These are phyloP conservation scores for Zychaea mexicana DNA, from an alignment of 371 early-diverging fungal genomes.

Conservation along the genomic window DNA sequence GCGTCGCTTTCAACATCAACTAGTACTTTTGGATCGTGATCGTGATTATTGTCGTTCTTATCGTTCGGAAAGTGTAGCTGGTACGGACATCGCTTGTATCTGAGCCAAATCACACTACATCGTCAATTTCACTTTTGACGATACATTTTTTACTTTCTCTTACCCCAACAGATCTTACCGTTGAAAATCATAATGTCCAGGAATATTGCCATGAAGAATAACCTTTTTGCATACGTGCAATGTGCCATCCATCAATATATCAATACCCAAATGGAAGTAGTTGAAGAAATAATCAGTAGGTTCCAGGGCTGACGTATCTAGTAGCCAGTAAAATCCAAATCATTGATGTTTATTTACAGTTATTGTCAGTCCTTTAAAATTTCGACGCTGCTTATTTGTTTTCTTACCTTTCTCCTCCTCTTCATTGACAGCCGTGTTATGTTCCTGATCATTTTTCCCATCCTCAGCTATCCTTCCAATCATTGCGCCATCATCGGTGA, in stretches of 20 bases:
- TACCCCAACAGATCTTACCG: slow-evolving; percentile 36
- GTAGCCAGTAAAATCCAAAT: neutral
- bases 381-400: no score
- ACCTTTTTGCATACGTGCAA: slow-evolving; percentile 74
- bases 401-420: slow-evolving; percentile 36
- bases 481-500: slow-evolving; percentile 25
- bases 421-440: slow-evolving; percentile 16
- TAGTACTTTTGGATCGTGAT: slow-evolving; percentile 12
- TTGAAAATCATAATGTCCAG: slow-evolving; percentile 75
- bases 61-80: slow-evolving; percentile 37
- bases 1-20: slow-evolving; percentile 41
- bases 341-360: neutral
- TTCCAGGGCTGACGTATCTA: slow-evolving; percentile 6
- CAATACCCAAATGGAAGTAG: slow-evolving; percentile 76
- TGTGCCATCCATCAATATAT: slow-evolving; percentile 72
- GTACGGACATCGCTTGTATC: slow-evolving; percentile 65
- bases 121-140: neutral
- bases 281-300: slow-evolving; percentile 71
- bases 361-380: neutral
- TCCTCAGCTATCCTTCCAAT: slow-evolving; percentile 10
- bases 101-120: slow-evolving; percentile 1
- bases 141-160: neutral
- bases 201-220: slow-evolving; percentile 74
- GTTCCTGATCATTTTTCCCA: slow-evolving; percentile 2
- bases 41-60: neutral